Evolutionary conservation across 2,329 filamentous ascomycete species (phyloP).

Genomic region (Claviceps digitariae): DNA sequence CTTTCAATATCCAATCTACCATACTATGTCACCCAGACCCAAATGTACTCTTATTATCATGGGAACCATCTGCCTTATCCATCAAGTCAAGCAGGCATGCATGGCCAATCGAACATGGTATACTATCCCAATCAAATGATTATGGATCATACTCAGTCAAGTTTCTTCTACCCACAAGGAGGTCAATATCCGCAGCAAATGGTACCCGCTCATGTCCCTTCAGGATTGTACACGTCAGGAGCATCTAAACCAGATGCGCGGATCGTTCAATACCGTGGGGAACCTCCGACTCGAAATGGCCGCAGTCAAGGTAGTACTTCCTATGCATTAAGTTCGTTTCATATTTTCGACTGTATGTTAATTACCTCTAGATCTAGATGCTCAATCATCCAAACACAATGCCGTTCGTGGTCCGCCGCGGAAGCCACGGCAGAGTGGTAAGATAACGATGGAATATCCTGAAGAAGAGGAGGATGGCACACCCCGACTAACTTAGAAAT

Average conservation of each 20-base stretch:
- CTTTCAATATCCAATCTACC: conserved; percentile 27
- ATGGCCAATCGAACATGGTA: conserved; percentile 24
- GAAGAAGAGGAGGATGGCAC: neutral
- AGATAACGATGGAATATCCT: conserved; percentile 15
- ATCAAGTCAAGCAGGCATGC: conserved; percentile 21
- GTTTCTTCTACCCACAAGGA: conserved; percentile 31
- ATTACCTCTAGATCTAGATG: conserved; percentile 4
- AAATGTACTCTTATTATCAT: conserved; percentile 31
- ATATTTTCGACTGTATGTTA: neutral
- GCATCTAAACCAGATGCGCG: conserved; percentile 7
- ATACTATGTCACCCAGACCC: conserved; percentile 35
- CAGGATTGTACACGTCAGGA: conserved; percentile 22
- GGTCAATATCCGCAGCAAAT: conserved; percentile 23
- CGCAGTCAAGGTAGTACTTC: conserved; percentile 14
- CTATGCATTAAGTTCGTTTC: neutral
- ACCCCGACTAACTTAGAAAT: neutral
- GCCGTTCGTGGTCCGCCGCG: conserved; percentile 22
- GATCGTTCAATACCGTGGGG: conserved; percentile 7
- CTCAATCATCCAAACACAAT: conserved; percentile 8
- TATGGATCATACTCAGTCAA: conserved; percentile 26
- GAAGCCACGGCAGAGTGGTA: conserved; percentile 46
- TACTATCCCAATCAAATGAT: conserved; percentile 32
- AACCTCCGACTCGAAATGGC: neutral
- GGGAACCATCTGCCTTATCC: conserved; percentile 24
- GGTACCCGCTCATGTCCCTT: conserved; percentile 20